Evolutionary conservation across 805 yeast genomes (phyloP).

Genomic region (Candida insectalens): DNA sequence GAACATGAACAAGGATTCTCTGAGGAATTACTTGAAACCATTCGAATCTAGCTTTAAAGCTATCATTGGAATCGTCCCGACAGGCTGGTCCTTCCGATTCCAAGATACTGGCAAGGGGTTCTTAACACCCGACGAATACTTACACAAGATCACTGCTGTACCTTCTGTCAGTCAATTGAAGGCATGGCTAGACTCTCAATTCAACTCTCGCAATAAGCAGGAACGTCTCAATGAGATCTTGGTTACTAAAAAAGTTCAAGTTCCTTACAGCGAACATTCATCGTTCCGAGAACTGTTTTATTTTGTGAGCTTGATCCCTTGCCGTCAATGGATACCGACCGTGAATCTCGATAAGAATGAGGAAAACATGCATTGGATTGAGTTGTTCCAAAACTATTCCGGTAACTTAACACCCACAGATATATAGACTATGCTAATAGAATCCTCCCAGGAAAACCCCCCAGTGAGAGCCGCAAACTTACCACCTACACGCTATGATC

Average conservation of each 20-base stretch:
- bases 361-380: slow-evolving; percentile 25
- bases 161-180: not conserved
- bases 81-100: slow-evolving; percentile 75
- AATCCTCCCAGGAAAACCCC: no score
- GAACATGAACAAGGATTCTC: slow-evolving; percentile 34
- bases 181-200: slow-evolving; percentile 1
- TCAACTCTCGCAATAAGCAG: slow-evolving; percentile 2
- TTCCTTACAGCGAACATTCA: slow-evolving; percentile 91
- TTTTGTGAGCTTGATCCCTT: slow-evolving; percentile 46
- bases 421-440: no score
- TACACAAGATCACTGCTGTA: slow-evolving; percentile 3
- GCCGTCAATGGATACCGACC: slow-evolving; percentile 62
- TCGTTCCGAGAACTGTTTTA: slow-evolving; percentile 71
- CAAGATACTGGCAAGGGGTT: not conserved
- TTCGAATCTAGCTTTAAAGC: slow-evolving; percentile 40
- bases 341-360: slow-evolving; percentile 39
- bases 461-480: no score
- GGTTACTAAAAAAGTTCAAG: slow-evolving; percentile 12
- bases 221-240: slow-evolving; percentile 7
- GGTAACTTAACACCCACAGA: no score
- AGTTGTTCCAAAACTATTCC: slow-evolving; percentile 19
- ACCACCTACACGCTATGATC: no score
- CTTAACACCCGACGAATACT: slow-evolving; percentile 6
- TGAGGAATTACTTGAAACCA: slow-evolving; percentile 40
- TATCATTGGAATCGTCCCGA: slow-evolving; percentile 71